phyloP scores from a whole-genome alignment of 768 basidiomycete species.

The Rhodotorula kratochvilovae region DNA sequence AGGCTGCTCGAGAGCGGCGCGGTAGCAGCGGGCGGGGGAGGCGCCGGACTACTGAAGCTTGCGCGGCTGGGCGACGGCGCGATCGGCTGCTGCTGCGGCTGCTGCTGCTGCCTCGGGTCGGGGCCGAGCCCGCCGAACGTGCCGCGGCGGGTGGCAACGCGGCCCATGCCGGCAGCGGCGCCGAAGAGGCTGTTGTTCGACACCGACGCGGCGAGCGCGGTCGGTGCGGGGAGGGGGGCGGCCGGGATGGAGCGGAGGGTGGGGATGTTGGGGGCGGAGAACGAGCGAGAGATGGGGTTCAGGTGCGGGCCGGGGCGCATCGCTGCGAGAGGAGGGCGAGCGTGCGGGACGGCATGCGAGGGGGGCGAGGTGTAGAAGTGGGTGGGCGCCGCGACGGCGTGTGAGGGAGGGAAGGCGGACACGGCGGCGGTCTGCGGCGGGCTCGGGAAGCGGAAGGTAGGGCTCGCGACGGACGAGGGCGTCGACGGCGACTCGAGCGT shows the following conservation, averaged over 20 bases:
- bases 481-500: slow-evolving; percentile 37
- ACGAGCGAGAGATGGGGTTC: too few species aligned
- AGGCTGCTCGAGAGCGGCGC: background rate
- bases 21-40: background rate
- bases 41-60: background rate
- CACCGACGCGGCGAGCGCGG: background rate
- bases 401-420: background rate
- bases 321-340: too few species aligned
- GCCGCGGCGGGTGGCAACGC: slow-evolving; percentile 30
- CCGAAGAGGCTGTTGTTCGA: slow-evolving; percentile 16
- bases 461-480: slow-evolving; percentile 4
- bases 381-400: background rate
- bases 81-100: background rate
- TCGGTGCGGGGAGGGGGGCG: background rate
- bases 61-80: background rate
- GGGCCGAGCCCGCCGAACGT: slow-evolving; percentile 5
- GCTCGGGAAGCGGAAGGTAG: background rate
- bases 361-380: background rate
- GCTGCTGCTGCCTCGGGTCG: background rate
- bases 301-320: too few species aligned
- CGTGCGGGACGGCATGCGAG: too few species aligned
- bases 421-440: background rate
- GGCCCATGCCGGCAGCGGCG: slow-evolving; percentile 28
- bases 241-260: background rate
- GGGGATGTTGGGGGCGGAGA: background rate